Conservation (phyloP, 1,284 basidiomycete species). For the Trichosporon sp. region DNA sequence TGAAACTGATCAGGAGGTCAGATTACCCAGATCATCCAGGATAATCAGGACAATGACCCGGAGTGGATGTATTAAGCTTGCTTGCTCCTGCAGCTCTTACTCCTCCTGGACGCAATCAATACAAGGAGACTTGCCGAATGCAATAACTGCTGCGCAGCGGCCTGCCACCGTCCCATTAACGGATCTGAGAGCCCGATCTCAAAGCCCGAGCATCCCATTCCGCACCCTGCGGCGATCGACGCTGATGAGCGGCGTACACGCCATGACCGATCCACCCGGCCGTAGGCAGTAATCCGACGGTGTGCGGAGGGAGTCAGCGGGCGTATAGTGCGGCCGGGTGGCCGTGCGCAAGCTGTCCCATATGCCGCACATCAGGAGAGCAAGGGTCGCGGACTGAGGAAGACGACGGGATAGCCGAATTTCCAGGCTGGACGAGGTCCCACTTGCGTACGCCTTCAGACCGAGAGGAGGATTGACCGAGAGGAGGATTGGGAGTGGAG, state of each 20-base stretch:
- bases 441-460: not conserved
- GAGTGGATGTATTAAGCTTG: not conserved
- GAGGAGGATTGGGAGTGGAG: not conserved
- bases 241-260: not conserved
- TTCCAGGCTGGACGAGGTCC: not conserved
- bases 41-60: not conserved
- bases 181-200: too few species aligned
- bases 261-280: not conserved
- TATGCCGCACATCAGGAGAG: not conserved
- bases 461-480: not conserved
- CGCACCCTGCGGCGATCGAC: not conserved
- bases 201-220: not conserved
- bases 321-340: not conserved
- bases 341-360: not conserved
- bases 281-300: not conserved
- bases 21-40: constrained; percentile 1
- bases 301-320: too few species aligned
- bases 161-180: not conserved
- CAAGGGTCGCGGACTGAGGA: not conserved
- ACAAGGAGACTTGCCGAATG: not conserved
- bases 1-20: not conserved
- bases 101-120: not conserved
- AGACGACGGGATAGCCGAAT: not conserved
- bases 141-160: not conserved
- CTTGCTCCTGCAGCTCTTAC: too few species aligned